A percentile compares a stretch with the other conserved stretches of the same genome.
These are phyloP conservation scores for Eucalyptus microcorys DNA, from an alignment of 345 rosid genomes.

Conservation along the genomic window DNA sequence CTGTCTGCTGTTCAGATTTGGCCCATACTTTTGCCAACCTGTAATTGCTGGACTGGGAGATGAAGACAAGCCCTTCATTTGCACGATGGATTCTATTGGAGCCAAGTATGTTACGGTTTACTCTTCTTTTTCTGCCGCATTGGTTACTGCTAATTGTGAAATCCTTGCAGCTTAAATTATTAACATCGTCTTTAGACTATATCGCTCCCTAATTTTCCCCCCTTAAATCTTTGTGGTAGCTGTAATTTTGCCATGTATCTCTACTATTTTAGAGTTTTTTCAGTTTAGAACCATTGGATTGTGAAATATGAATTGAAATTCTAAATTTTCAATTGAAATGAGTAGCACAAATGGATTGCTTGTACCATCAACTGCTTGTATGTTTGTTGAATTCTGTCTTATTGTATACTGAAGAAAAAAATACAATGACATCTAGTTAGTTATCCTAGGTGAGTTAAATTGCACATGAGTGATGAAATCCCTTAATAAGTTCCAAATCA, in stretches of 20 bases:
- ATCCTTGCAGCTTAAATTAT: neutral
- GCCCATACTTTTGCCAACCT: constrained; percentile 96
- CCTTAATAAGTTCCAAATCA: neutral
- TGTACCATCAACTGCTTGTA: neutral
- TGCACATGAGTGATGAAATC: neutral
- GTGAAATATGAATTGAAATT: neutral
- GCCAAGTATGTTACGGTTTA: constrained; percentile 51
- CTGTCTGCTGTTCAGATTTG: constrained; percentile 45
- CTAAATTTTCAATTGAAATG: neutral
- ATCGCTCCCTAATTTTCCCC: neutral
- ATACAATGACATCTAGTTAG: neutral
- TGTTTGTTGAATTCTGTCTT: neutral
- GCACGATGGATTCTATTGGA: constrained; percentile 95
- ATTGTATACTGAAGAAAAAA: neutral
- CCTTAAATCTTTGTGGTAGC: neutral
- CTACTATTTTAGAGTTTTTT: neutral
- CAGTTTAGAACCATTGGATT: neutral
- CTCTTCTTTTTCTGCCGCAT: neutral
- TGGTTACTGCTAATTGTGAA: neutral
- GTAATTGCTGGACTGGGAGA: constrained; percentile 94
- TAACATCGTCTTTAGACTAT: neutral
- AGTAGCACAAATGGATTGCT: neutral
- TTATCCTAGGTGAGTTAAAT: neutral
- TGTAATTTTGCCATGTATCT: neutral
- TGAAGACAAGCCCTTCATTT: constrained; percentile 91